Evolutionary conservation across 106 monocot genomes (phyloP), one percentile per base, ranked within the genome.

Genomic region (Posidonia australis): DNA sequence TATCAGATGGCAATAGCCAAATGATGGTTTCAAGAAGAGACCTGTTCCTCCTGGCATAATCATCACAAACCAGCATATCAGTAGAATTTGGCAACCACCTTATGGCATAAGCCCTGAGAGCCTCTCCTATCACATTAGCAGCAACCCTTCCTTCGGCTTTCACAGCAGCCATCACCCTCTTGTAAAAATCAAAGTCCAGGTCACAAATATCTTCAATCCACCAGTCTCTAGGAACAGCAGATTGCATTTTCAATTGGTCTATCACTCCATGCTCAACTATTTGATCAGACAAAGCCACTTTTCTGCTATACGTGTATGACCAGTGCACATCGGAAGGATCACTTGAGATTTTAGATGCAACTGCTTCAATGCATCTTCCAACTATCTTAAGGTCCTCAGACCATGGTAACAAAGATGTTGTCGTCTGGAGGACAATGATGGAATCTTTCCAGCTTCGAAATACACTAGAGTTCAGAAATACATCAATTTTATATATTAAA

Each of bases 391-490:
- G 62, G 7, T 89, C 83, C 63, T 86, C 83, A 0, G 89, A 79
- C 83, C 77, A 93, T 0, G 79, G 79, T 44, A 83, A 31, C 60
- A 93, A 70, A 43, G 71, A 67, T 57, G 69, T 82, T 30, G 93
- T 83, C 22, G 80, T 75, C 48, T 93, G 83, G 5, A 93, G 70
- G 55, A 75, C 86, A 18, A 89, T 79, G n/a, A 93, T 93, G 9
- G 88, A 85, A 69, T 93, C 93, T 66, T 85, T 88, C 93, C 93
- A 93, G 61, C 85, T 81, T 7, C 85, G 66, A 14, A 93, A 79
- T 5, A 93, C 61, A 46, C 88, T 79, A 17, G 88, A 80, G 51
- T 69, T 86, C 14, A 93, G 71, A 64, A 93, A 93, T 21, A 83
- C 75, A 51, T 93, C 93, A 5, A 93, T 83, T 76, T 89, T 93